Conservation (phyloP, 1,139 yeast genomes). For the Arxiozyma bovina region DNA sequence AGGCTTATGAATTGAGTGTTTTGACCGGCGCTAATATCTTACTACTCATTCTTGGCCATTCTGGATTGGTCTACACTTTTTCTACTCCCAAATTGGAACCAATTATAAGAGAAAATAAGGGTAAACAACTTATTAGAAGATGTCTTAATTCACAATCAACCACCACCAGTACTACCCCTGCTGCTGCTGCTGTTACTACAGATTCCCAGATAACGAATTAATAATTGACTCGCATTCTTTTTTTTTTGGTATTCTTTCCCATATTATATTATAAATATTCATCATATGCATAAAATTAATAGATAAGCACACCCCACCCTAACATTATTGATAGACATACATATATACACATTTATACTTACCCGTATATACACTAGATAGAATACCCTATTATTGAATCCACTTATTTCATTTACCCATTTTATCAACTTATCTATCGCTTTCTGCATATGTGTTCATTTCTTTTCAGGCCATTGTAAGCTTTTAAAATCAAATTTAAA, state of each 20-base stretch:
- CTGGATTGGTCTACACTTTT: slow-evolving; percentile 96
- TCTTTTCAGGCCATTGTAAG: too few species aligned
- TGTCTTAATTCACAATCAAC: slow-evolving; percentile 51
- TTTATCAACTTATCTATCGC: too few species aligned
- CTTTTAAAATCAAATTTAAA: too few species aligned
- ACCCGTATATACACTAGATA: not conserved
- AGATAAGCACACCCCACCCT: too few species aligned
- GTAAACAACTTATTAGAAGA: slow-evolving; percentile 92
- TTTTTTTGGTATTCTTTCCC: not conserved
- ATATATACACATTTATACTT: not conserved
- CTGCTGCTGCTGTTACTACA: not conserved
- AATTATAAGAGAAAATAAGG: slow-evolving; percentile 91
- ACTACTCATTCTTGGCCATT: slow-evolving; percentile 87
- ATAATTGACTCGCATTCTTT: not conserved
- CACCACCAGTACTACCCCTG: not conserved
- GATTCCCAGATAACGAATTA: not conserved
- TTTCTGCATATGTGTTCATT: too few species aligned
- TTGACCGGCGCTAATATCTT: slow-evolving; percentile 95
- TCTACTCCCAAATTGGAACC: slow-evolving; percentile 98
- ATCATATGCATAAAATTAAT: not conserved
- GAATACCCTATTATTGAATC: too few species aligned
- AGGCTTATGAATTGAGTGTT: slow-evolving; percentile 91
- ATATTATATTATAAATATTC: not conserved
- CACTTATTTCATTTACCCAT: too few species aligned
- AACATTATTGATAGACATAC: not conserved